Conservation (phyloP, 2,329 filamentous ascomycete species). For the Ophiostoma montium region DNA sequence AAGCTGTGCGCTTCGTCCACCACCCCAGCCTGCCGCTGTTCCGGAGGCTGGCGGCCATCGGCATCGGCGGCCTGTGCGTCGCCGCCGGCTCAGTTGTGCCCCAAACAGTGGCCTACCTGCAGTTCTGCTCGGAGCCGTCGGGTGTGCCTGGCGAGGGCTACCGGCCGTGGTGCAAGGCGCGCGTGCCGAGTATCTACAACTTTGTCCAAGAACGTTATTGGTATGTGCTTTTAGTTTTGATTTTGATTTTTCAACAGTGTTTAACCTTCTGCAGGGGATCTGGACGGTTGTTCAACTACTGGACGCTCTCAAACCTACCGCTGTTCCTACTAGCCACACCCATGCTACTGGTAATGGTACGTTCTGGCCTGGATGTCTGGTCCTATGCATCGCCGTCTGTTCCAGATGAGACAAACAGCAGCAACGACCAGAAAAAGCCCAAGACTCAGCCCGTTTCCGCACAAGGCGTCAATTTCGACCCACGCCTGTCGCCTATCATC, state of each 20-base stretch:
- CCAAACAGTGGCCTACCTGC: constrained; percentile 59
- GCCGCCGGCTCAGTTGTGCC: constrained; percentile 55
- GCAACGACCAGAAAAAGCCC: neutral
- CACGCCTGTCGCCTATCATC: constrained; percentile 22
- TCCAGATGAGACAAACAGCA: neutral
- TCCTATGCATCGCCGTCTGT: neutral
- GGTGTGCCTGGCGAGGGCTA: constrained; percentile 15
- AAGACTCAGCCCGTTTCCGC: neutral
- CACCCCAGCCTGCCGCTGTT: constrained; percentile 25
- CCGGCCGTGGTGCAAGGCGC: constrained; percentile 60
- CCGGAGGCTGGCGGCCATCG: constrained; percentile 41
- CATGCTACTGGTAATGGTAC: constrained; percentile 53
- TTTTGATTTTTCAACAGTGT: neutral
- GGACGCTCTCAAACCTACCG: constrained; percentile 74
- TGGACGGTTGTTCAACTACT: constrained; percentile 70
- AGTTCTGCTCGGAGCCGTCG: constrained; percentile 43
- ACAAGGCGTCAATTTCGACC: constrained; percentile 4
- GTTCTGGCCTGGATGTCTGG: constrained; percentile 37
- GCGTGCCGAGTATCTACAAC: constrained; percentile 75
- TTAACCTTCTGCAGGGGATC: constrained; percentile 49
- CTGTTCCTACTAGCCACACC: constrained; percentile 75
- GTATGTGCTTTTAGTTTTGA: constrained; percentile 32
- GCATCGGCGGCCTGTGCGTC: constrained; percentile 53
- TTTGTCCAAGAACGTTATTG: constrained; percentile 88
- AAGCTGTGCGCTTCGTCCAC: constrained; percentile 25